Conservation (phyloP, 495 filamentous ascomycete genomes). For the Tetracladium marchalianum region DNA sequence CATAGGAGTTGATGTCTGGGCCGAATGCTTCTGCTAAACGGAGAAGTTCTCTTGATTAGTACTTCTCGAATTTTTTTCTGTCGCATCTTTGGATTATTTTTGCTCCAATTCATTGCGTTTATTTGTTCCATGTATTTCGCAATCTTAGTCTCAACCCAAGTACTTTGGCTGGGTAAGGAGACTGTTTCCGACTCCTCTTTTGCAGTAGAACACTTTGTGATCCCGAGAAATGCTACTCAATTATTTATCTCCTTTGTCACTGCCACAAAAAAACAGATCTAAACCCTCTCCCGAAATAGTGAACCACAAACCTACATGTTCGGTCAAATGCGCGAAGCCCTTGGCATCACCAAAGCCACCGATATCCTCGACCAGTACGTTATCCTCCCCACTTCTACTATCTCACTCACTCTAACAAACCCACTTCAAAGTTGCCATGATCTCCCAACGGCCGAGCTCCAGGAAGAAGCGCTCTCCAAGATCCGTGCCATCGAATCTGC, state of each 20-base stretch:
- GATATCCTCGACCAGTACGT: slow-evolving; percentile 90
- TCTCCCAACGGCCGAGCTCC: slow-evolving; percentile 29
- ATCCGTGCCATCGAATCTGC: slow-evolving; percentile 70
- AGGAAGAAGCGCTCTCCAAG: slow-evolving; percentile 52
- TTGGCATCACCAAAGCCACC: slow-evolving; percentile 52
- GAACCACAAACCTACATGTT: slow-evolving; percentile 96
- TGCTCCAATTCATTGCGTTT: no score
- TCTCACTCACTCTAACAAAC: slow-evolving; percentile 73
- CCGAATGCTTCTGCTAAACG: background rate
- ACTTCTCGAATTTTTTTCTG: no score
- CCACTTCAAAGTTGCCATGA: slow-evolving; percentile 54
- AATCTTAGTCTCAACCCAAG: no score
- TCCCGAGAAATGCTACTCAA: no score
- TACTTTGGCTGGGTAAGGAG: no score
- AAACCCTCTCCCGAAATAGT: slow-evolving; percentile 28
- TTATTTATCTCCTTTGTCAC: background rate
- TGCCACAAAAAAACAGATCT: background rate
- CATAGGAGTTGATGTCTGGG: no score
- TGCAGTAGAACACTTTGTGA: no score
- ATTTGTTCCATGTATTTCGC: no score
- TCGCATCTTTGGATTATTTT: no score
- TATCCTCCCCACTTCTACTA: slow-evolving; percentile 45
- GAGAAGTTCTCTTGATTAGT: no score
- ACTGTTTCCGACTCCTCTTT: no score
- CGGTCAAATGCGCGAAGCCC: slow-evolving; percentile 59